These are phyloP conservation scores for Hypoxylon sp. DNA, from an alignment of 2,329 filamentous ascomycete genomes.

Conservation along the genomic window DNA sequence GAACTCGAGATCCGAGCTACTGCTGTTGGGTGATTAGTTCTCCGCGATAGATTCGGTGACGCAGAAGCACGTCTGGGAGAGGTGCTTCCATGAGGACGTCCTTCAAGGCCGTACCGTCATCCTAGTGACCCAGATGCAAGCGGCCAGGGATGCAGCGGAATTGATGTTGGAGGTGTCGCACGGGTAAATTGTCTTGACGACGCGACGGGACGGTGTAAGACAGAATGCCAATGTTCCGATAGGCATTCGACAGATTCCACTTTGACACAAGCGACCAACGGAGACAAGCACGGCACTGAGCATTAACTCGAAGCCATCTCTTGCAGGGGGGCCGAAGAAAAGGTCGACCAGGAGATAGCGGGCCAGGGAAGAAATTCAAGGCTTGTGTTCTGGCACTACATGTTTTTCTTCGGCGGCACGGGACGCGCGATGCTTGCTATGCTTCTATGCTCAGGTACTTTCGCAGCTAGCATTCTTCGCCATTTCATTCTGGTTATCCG, in stretches of 20 bases:
- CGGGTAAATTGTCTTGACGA: background rate
- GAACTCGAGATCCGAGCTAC: slow-evolving; percentile 15
- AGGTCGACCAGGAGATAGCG: slow-evolving; percentile 39
- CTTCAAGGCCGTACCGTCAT: background rate
- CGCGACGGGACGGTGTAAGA: background rate
- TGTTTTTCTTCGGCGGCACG: slow-evolving; percentile 1
- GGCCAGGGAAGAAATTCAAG: slow-evolving; percentile 16
- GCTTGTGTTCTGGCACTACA: slow-evolving; percentile 9
- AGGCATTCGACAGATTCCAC: background rate
- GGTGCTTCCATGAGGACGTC: slow-evolving; percentile 1
- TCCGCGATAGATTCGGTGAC: slow-evolving; percentile 27
- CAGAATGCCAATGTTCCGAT: background rate
- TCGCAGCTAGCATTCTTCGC: slow-evolving; percentile 1
- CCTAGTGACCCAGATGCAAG: slow-evolving; percentile 1
- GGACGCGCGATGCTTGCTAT: background rate
- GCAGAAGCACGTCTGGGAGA: background rate
- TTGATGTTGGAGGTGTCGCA: background rate
- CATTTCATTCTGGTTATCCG: background rate
- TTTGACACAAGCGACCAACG: background rate
- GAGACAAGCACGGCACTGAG: background rate
- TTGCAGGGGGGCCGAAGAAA: background rate
- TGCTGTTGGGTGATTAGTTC: slow-evolving; percentile 38
- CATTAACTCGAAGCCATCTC: background rate
- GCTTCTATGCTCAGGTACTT: background rate
- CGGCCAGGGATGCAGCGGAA: background rate